A percentile compares a stretch with the other conserved stretches of the same genome.
Evolutionary conservation across 2,329 filamentous ascomycete species (phyloP).

Genomic region (Phialophora macrospora): DNA sequence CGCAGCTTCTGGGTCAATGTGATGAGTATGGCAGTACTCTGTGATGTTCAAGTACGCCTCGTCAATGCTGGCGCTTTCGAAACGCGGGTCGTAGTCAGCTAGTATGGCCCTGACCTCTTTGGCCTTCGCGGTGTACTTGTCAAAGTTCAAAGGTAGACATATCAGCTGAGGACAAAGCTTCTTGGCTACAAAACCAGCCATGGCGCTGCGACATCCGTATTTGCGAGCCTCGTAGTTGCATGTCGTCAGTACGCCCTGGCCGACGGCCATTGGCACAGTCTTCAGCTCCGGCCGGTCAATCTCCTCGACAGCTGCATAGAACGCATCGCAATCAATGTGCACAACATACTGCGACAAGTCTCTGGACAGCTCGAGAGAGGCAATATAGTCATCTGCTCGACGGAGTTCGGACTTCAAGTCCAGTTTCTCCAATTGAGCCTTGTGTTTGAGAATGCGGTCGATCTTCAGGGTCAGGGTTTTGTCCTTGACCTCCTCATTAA

Average conservation of each 20-base stretch:
- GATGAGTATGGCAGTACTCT: constrained; percentile 73
- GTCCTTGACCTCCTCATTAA: constrained; percentile 83
- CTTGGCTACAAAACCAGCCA: constrained; percentile 94
- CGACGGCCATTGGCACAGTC: constrained; percentile 87
- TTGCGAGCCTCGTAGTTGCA: constrained; percentile 89
- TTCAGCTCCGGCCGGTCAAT: constrained; percentile 82
- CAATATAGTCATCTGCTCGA: constrained; percentile 78
- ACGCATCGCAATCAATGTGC: constrained; percentile 96
- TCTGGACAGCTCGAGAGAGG: constrained; percentile 75
- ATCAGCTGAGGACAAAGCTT: constrained; percentile 89
- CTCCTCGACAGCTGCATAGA: constrained; percentile 93
- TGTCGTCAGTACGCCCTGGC: constrained; percentile 70
- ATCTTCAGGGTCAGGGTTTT: constrained; percentile 85
- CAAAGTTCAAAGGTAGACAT: constrained; percentile 81
- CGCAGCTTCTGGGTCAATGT: constrained; percentile 71
- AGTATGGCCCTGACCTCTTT: constrained; percentile 82
- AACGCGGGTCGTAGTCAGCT: constrained; percentile 84
- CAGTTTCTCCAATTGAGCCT: constrained; percentile 72
- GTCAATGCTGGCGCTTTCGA: constrained; percentile 92
- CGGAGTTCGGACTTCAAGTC: constrained; percentile 75
- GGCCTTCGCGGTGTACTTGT: constrained; percentile 90
- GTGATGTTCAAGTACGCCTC: constrained; percentile 97
- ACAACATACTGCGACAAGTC: constrained; percentile 85
- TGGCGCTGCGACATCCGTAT: constrained; percentile 89
- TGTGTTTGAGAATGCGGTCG: constrained; percentile 74